Base-by-base conservation (phyloP, 2,329 filamentous ascomycete genomes). In the Trichophyton equinum region DNA sequence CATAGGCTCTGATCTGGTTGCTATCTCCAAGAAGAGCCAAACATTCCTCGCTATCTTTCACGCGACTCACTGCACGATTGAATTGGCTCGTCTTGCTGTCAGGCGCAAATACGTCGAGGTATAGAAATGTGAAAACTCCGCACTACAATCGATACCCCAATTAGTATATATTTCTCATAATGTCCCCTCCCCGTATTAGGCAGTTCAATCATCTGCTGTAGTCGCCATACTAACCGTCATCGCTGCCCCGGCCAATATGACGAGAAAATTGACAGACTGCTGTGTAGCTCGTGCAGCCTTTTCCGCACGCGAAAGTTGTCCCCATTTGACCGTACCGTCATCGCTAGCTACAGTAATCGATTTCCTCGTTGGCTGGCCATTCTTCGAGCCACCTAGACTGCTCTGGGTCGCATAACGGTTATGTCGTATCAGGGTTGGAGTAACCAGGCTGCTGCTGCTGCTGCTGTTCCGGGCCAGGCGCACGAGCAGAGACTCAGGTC, bases 81-180 rank as follows among this genome's bases (percentile, higher is more conserved):
- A 95, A 96, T 71, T 94, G 85, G 61, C 85, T 83, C 15, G 87
- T 92, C 74, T 90, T 91, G 77, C 89, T 94, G 70, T 91, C 87
- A 20, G 88, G 82, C 3, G 88, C 87, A 73, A 95, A 89, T 51
- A 95, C 88, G 64, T 95, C 90, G 3, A 83, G 82, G 74, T 87
- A 95, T 22, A 95, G 79, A 57, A 94, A 80, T 67, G 89, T 90
- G 60, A 80, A 81, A 8, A 96, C 87, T n/a, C 84, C 85, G 63
- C 85, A 85, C 87, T 91, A 66, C 20, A 4, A 89, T 11, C 11
- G 33, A 38, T 38, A 13, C 11, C 33, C 33, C 33, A 38, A 38
- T 38, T 38, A 38, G 33, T 38, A 38, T 38, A 9, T 11, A 38
- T 38, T 38, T 38, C 11, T 13, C 33, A 38, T 38, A 4, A 13